Base-by-base conservation (phyloP, 306 rosid genomes). In the Lathyrus sativus region DNA sequence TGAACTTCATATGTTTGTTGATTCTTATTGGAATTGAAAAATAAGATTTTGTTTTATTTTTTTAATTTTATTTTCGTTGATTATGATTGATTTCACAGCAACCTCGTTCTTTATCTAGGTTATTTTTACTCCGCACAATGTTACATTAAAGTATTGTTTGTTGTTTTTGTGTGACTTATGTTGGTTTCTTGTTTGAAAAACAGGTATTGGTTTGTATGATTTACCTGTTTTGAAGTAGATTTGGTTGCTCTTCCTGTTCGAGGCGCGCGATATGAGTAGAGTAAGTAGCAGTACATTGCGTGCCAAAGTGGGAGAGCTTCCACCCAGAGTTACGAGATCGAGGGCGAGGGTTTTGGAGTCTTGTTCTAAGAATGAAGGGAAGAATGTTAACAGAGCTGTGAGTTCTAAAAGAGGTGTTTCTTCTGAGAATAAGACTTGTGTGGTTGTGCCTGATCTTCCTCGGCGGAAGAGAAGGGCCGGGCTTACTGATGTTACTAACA, bases 311-410 rank as follows among this genome's bases (percentile, higher is more conserved):
- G 88, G 78, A 74, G 90, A 66, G 72, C 80, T 67, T 57, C 72
- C 69, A 35, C 80, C 61, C 45, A 85, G 99, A 63, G 70, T 95
- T 57, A 95, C 99, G 37, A 77, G 97, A 73, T 87, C 99, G 33
- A 79, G 92, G 75, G 88, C 96, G 48, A 93, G 71, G 77, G 85
- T 82, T 53, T 73, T 85, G 63, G 82, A 67, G 60, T 81, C 87
- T n/a, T 79, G 76, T 50, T 54, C 57, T 9, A 66, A 76, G 43
- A 83, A 78, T 76, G 89, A 76, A 13, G 86, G 56, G 42, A 88
- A 74, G 74, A 71, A 62, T 2, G 76, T 17, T 45, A 61, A 68
- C 22, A 67, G 78, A 54, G 67, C 69, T 9, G 15, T 7, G 15
- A 80, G 71, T 56, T 72, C 86, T 14, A 93, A 85, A 76, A 76